These are phyloP conservation scores for Sporopachydermia cereana DNA, from an alignment of 1,139 yeast species.

Conservation along the genomic window DNA sequence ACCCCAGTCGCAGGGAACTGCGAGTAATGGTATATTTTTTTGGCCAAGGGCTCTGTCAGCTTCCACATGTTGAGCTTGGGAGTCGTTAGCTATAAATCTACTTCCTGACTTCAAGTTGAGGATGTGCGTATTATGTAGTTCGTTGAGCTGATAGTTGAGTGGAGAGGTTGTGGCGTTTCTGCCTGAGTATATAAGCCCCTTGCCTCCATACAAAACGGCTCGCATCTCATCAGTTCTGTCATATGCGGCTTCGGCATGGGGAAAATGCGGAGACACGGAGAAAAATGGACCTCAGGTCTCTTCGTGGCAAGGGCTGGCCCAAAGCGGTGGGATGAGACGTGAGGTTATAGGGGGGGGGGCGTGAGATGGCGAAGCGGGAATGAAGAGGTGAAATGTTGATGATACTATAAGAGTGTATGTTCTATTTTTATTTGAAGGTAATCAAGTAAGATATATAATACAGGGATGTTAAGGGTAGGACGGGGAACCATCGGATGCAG, in stretches of 20 bases:
- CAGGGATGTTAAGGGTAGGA: too few species aligned
- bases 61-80: conserved; percentile 15
- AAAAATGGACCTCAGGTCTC: not conserved
- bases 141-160: too few species aligned
- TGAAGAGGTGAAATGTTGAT: not conserved
- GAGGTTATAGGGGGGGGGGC: not conserved
- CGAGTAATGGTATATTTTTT: conserved; percentile 42
- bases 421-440: too few species aligned
- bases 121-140: too few species aligned
- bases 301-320: not conserved
- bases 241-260: not conserved
- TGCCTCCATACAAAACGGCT: conserved; percentile 6
- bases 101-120: too few species aligned
- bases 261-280: not conserved
- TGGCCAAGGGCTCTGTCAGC: conserved; percentile 21
- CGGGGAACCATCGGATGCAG: too few species aligned
- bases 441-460: too few species aligned
- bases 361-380: not conserved
- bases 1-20: conserved; percentile 75
- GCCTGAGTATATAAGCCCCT: too few species aligned
- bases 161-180: too few species aligned
- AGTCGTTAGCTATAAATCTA: too few species aligned
- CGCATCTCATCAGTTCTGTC: not conserved
- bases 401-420: not conserved
- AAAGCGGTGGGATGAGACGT: not conserved